Evolutionary conservation across 306 rosid species (phyloP), one percentile per base, ranked within the genome.

Genomic region (Vigna reflexopilosa): DNA sequence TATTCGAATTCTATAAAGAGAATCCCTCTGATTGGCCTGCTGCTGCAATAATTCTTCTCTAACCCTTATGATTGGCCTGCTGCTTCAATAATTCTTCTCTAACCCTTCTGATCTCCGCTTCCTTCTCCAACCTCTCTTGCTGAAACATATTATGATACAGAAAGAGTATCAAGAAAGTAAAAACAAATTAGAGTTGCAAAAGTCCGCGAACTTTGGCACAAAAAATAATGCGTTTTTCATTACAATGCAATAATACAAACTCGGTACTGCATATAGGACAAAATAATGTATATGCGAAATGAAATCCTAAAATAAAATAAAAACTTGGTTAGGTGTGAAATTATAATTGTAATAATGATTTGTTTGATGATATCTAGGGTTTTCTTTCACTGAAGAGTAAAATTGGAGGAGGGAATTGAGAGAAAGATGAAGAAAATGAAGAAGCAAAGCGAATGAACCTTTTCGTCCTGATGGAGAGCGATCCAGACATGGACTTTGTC

Each of bases 381-480:
- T 74, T 81, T 44, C 16, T 14, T 12, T 9, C 49, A 4, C 3
- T 30, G 1, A 76, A 72, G 42, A 38, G 1, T 36, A 54, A 62
- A 76, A 49, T 56, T 76, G 71, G 20, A 17, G 20, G 24, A 5
- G 28, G 45, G 64, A 65, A 73, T 5, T 44, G 48, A 24, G 16
- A 22, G 12, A 22, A 51, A 17, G 12, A 1, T 49, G 47, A 79
- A 36, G n/a, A 30, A 42, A 6, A 10, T 7, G 3, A 22, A 19
- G 51, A 42, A 32, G 48, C 28, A 30, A 63, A 30, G 20, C 67
- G 24, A 48, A 36, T 0, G 7, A 75, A 93, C 99, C 98, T 96
- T 96, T 76, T 96, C 99, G 77, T 96, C 99, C 72, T 96, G 99
- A 80, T 16, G 99, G 32, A 96, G 94, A 83, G 99, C 99, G 89